A percentile compares a stretch with the other conserved stretches of the same genome.
Evolutionary conservation across 1,284 basidiomycete genomes (phyloP).

Genomic region (Ceraceosorus guamensis): DNA sequence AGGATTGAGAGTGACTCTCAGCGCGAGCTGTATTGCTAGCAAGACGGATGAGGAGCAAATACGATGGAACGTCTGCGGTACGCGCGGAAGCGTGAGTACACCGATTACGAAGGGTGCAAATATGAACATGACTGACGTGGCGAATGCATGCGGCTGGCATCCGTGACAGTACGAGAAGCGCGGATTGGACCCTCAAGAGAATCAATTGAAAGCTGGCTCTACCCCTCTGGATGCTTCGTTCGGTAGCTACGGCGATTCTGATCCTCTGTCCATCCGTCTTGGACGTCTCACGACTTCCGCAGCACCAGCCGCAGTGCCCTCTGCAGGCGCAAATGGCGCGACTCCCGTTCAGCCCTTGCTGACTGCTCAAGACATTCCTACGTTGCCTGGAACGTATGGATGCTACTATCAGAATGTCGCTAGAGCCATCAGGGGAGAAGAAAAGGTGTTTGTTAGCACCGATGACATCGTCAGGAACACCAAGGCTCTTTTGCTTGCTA

Average conservation of each 20-base stretch:
- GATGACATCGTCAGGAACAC: constrained; percentile 3
- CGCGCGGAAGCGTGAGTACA: constrained; percentile 21
- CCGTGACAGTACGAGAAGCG: constrained; percentile 32
- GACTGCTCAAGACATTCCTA: constrained; percentile 32
- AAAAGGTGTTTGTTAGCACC: constrained; percentile 7
- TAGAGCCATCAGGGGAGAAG: constrained; percentile 26
- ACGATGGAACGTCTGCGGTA: constrained; percentile 38
- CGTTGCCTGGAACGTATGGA: constrained; percentile 39
- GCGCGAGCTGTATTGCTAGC: constrained; percentile 37
- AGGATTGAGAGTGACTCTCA: constrained; percentile 30
- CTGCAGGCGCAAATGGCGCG: constrained; percentile 6
- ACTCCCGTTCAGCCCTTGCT: constrained; percentile 32
- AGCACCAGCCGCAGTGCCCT: constrained; percentile 15
- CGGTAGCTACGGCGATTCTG: constrained; percentile 28
- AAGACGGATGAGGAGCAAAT: constrained; percentile 39
- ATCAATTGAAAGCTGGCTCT: constrained; percentile 43
- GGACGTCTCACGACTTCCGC: constrained; percentile 34
- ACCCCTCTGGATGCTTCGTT: constrained; percentile 32
- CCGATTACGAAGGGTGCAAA: not conserved
- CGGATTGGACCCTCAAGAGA: constrained; percentile 44
- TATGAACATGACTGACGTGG: not conserved
- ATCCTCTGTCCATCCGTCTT: constrained; percentile 21
- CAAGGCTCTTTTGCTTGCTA: constrained; percentile 6
- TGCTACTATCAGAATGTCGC: constrained; percentile 39
- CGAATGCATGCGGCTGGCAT: not conserved